Conservation (phyloP, 331 rosid genomes). For the Stylosanthes scabra region DNA sequence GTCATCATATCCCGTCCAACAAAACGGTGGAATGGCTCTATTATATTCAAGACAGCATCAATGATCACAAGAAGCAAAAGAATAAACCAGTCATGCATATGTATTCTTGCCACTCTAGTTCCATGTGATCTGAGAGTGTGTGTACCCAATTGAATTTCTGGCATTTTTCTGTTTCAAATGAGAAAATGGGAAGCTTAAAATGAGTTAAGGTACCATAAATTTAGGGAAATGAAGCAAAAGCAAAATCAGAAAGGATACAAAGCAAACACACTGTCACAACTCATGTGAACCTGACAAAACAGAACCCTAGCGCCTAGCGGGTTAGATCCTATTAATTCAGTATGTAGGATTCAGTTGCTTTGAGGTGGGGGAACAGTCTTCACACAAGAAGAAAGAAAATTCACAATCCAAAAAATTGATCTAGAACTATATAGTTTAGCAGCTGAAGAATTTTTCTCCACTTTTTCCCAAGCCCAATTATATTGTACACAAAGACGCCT, state of each 20-base stretch:
- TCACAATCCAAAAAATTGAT: background rate
- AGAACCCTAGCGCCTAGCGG: background rate
- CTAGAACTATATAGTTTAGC: background rate
- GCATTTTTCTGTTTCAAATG: constrained; percentile 60
- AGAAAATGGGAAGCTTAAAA: constrained; percentile 32
- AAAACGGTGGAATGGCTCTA: constrained; percentile 88
- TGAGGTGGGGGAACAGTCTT: constrained; percentile 2
- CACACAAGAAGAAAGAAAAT: constrained; percentile 11
- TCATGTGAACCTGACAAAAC: background rate
- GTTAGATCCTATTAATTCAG: background rate
- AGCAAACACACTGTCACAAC: background rate
- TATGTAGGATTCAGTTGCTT: background rate
- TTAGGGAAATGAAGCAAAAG: constrained; percentile 8
- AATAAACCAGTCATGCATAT: constrained; percentile 85
- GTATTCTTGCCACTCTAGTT: constrained; percentile 59
- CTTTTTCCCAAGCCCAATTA: too few relatives aligned
- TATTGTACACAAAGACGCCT: too few relatives aligned
- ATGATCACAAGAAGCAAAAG: constrained; percentile 67
- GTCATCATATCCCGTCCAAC: constrained; percentile 87
- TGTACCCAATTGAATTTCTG: constrained; percentile 62
- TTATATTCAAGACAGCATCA: constrained; percentile 61
- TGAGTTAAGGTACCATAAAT: constrained; percentile 1
- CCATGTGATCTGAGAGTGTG: constrained; percentile 92
- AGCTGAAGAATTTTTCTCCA: too few relatives aligned
- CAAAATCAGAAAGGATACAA: constrained; percentile 20